Percentiles rank a stretch among this genome's conserved stretches.
phyloP scores from a whole-genome alignment of 2,329 filamentous ascomycete genomes.

The Sporothrix luriei region DNA sequence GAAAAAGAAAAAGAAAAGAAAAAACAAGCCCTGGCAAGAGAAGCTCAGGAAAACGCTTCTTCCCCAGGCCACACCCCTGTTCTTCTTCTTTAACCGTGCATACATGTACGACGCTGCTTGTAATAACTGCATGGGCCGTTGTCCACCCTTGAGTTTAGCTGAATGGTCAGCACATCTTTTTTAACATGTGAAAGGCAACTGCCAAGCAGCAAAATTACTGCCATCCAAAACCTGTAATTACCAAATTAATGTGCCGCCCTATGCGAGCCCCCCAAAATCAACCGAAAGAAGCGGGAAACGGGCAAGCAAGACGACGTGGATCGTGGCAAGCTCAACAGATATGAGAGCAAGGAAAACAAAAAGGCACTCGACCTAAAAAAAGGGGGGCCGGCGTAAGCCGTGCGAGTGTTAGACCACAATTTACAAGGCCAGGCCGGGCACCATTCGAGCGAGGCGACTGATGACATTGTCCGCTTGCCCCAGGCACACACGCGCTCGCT shows the following conservation, averaged over 20 bases:
- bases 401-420: conserved; percentile 4
- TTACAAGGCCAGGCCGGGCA: conserved; percentile 2
- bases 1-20: not conserved
- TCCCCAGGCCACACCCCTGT: conserved; percentile 7
- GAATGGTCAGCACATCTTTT: not conserved
- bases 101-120: not conserved
- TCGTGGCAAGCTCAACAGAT: not conserved
- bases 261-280: not conserved
- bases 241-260: not conserved
- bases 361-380: not conserved
- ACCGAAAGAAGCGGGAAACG: not conserved
- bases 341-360: not conserved
- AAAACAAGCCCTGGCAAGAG: not conserved
- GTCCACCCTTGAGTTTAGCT: not conserved
- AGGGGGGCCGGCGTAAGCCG: not conserved
- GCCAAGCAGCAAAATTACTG: conserved; percentile 1
- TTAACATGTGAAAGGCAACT: conserved; percentile 17
- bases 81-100: conserved; percentile 19
- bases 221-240: not conserved
- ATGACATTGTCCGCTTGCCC: not conserved
- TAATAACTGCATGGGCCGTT: conserved; percentile 8
- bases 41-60: not conserved
- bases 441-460: conserved; percentile 19
- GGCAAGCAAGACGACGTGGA: not conserved
- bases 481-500: not conserved